Conservation (phyloP, 1,139 yeast genomes). For the Protomyces gravidus region DNA sequence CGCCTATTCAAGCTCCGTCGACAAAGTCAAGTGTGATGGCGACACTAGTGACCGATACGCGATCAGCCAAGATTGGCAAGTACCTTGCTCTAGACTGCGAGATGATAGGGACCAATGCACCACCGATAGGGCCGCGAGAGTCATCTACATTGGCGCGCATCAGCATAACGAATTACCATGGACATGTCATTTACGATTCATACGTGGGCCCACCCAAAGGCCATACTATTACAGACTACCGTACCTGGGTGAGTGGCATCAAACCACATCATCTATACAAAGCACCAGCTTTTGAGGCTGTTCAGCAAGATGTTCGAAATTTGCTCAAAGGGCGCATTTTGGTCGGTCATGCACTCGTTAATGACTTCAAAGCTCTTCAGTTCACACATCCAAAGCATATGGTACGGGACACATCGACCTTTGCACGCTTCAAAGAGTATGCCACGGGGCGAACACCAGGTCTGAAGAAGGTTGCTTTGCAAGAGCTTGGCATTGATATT, state of each 20-base stretch:
- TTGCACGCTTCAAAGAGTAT: slow-evolving; percentile 54
- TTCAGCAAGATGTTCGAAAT: slow-evolving; percentile 55
- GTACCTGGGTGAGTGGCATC: slow-evolving; percentile 93
- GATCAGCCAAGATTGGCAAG: slow-evolving; percentile 48
- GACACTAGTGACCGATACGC: slow-evolving; percentile 10
- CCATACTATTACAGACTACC: slow-evolving; percentile 70
- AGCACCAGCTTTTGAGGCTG: slow-evolving; percentile 49
- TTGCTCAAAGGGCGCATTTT: slow-evolving; percentile 51
- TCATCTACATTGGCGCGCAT: slow-evolving; percentile 78
- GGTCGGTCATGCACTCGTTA: slow-evolving; percentile 80
- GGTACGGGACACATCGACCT: slow-evolving; percentile 72
- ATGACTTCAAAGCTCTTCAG: slow-evolving; percentile 66
- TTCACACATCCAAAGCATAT: slow-evolving; percentile 61
- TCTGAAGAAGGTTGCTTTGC: slow-evolving; percentile 59
- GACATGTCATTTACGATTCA: slow-evolving; percentile 63
- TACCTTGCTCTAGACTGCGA: slow-evolving; percentile 87
- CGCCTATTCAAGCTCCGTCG: neutral
- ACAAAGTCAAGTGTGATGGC: slow-evolving; percentile 7
- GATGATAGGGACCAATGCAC: slow-evolving; percentile 65
- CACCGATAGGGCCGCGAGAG: slow-evolving; percentile 57
- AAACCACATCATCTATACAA: slow-evolving; percentile 51
- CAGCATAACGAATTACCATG: slow-evolving; percentile 77
- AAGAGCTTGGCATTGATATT: slow-evolving; percentile 57
- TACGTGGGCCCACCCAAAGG: slow-evolving; percentile 67
- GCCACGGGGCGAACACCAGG: slow-evolving; percentile 69